These are phyloP conservation scores for Polyrhizophydium stewartii DNA, from an alignment of 371 early-diverging fungal genomes.

Conservation along the genomic window DNA sequence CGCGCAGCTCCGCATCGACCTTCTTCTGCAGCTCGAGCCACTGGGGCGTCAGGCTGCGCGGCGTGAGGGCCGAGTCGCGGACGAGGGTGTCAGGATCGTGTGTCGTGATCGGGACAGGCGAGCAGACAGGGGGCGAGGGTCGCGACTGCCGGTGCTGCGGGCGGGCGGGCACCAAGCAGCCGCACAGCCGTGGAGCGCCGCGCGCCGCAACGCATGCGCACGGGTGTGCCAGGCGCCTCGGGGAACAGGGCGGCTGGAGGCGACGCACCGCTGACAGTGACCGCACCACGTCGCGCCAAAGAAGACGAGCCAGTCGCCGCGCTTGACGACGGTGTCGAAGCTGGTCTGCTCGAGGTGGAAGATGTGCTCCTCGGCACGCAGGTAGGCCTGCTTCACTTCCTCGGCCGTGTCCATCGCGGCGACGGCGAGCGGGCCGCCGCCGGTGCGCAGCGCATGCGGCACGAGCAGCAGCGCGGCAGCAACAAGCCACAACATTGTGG, in stretches of 20 bases:
- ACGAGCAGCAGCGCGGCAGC: too few species aligned
- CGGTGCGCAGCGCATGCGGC: too few species aligned
- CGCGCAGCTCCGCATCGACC: conserved; percentile 8
- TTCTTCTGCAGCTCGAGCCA: conserved; percentile 30
- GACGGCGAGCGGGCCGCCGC: too few species aligned
- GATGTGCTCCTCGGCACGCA: conserved; percentile 9
- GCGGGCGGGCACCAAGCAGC: too few species aligned
- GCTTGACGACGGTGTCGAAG: conserved; percentile 15
- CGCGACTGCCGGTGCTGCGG: background rate
- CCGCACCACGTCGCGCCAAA: conserved; percentile 33
- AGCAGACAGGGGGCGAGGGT: background rate
- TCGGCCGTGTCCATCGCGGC: too few species aligned
- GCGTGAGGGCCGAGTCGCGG: conserved; percentile 1
- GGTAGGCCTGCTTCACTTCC: conserved; percentile 13
- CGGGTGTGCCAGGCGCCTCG: too few species aligned
- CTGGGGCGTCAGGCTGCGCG: conserved; percentile 30
- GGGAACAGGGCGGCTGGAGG: too few species aligned
- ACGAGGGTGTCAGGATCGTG: background rate
- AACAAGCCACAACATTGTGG: too few species aligned
- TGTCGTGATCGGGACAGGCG: background rate
- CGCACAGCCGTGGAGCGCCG: too few species aligned
- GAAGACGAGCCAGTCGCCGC: conserved; percentile 32
- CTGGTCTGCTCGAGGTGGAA: conserved; percentile 13
- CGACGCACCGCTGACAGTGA: conserved; percentile 22
- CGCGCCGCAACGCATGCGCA: too few species aligned